Conservation (phyloP, 2,329 filamentous ascomycete genomes). For the Cladophialophora immunda region DNA sequence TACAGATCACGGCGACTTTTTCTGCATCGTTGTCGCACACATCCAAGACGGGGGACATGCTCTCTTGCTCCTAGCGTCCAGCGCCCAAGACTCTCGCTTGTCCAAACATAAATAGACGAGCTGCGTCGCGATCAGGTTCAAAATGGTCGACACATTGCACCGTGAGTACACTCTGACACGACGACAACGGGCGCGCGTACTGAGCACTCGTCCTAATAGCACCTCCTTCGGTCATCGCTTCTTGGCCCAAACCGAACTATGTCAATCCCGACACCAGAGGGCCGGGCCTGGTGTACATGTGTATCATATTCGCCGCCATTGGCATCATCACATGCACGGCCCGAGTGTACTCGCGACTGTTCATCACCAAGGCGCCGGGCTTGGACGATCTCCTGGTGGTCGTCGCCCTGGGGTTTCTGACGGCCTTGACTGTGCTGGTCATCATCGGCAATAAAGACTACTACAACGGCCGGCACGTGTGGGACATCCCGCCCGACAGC, state of each 20-base stretch:
- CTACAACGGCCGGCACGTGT: constrained; percentile 38
- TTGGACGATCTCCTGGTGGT: constrained; percentile 38
- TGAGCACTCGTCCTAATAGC: constrained; percentile 17
- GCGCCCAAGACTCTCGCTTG: background rate
- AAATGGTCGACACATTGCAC: constrained; percentile 38
- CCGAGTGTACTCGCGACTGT: constrained; percentile 44
- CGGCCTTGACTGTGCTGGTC: constrained; percentile 34
- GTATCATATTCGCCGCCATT: constrained; percentile 41
- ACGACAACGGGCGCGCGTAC: background rate
- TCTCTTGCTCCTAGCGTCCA: background rate
- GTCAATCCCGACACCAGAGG: constrained; percentile 43
- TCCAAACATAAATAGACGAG: background rate
- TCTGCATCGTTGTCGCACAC: background rate
- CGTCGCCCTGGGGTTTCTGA: constrained; percentile 28
- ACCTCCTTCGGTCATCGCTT: constrained; percentile 31
- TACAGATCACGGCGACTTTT: background rate
- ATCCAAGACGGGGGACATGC: background rate
- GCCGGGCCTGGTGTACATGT: constrained; percentile 40
- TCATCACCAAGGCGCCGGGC: constrained; percentile 41
- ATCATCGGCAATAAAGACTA: constrained; percentile 38
- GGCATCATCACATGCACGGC: constrained; percentile 39
- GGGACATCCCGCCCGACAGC: constrained; percentile 37
- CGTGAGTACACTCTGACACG: constrained; percentile 24
- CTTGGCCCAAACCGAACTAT: constrained; percentile 47
- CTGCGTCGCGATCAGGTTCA: background rate